A percentile compares a stretch with the other conserved stretches of the same genome.
These are phyloP conservation scores for Pythium guiyangense DNA, from an alignment of 352 stramenopile species.

Conservation along the genomic window DNA sequence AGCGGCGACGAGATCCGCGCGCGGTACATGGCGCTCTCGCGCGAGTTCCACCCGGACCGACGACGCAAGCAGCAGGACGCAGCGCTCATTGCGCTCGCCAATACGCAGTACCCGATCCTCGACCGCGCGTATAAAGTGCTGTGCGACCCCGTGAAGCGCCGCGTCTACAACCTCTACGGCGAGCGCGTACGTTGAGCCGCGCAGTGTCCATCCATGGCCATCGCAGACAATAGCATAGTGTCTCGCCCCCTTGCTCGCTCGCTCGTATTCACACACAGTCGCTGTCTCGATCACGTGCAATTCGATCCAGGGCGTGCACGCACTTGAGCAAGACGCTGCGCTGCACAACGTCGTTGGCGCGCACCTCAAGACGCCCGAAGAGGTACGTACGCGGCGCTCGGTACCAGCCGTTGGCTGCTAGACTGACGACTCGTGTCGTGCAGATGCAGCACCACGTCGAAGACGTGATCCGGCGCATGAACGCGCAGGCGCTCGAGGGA, in stretches of 20 bases:
- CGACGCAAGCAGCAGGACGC: constrained; percentile 39
- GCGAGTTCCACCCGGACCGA: constrained; percentile 84
- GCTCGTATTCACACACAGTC: no score
- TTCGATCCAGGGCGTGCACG: constrained; percentile 34
- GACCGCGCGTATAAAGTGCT: constrained; percentile 84
- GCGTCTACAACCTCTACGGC: constrained; percentile 76
- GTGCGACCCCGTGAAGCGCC: constrained; percentile 52
- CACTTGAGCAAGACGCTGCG: constrained; percentile 54
- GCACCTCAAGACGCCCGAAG: constrained; percentile 45
- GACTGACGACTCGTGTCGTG: background rate
- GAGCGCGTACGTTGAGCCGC: constrained; percentile 29
- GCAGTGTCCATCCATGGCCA: no score
- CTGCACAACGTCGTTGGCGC: constrained; percentile 29
- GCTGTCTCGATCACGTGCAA: no score
- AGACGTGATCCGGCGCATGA: constrained; percentile 49
- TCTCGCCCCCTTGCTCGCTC: no score
- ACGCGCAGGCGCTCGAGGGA: constrained; percentile 65
- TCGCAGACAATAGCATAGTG: no score
- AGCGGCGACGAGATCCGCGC: constrained; percentile 58
- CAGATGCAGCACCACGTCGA: constrained; percentile 53
- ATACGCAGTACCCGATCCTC: constrained; percentile 73
- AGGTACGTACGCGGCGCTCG: constrained; percentile 9
- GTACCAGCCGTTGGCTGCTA: background rate
- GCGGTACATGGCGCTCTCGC: constrained; percentile 65
- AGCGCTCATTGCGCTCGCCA: constrained; percentile 55